Percentiles rank a stretch among this genome's conserved stretches.
Evolutionary conservation across 1,284 basidiomycete genomes (phyloP).

Genomic region (Tilletiopsis washingtonensis): DNA sequence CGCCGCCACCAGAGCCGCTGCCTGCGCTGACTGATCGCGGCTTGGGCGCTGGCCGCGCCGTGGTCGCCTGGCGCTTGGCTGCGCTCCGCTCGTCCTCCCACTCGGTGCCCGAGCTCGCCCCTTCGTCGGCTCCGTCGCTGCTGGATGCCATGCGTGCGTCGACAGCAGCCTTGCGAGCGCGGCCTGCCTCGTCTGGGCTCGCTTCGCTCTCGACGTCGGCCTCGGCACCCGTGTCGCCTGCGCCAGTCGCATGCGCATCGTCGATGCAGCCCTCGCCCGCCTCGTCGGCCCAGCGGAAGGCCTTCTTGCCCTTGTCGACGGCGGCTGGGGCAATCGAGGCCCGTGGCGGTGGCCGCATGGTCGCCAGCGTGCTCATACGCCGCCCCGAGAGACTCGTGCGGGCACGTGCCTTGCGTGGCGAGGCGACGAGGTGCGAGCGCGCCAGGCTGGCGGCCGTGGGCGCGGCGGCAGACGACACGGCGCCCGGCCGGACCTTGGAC

Average conservation of each 20-base stretch:
- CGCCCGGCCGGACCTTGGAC: no score
- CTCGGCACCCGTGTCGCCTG: slow-evolving; percentile 8
- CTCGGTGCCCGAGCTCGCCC: slow-evolving; percentile 4
- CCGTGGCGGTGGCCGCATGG: background rate
- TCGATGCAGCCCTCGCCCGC: slow-evolving; percentile 73
- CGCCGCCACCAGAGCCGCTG: background rate
- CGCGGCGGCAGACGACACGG: background rate
- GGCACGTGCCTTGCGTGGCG: slow-evolving; percentile 1
- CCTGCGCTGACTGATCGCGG: background rate
- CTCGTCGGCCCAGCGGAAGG: slow-evolving; percentile 81
- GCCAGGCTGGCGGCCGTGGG: background rate
- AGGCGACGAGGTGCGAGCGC: background rate
- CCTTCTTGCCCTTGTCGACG: slow-evolving; percentile 55
- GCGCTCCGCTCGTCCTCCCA: slow-evolving; percentile 5
- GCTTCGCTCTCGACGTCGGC: background rate
- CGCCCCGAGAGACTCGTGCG: background rate
- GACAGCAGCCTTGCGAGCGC: no score
- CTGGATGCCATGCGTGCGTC: background rate
- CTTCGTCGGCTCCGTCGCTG: background rate
- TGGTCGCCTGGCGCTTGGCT: background rate
- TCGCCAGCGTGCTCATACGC: slow-evolving; percentile 8
- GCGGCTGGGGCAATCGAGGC: no score
- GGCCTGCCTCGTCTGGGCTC: background rate
- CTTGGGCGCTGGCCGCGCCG: background rate
- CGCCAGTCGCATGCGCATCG: slow-evolving; percentile 53